Conservation (phyloP, 495 filamentous ascomycete genomes). For the Pyrenopolyporus hunteri region DNA sequence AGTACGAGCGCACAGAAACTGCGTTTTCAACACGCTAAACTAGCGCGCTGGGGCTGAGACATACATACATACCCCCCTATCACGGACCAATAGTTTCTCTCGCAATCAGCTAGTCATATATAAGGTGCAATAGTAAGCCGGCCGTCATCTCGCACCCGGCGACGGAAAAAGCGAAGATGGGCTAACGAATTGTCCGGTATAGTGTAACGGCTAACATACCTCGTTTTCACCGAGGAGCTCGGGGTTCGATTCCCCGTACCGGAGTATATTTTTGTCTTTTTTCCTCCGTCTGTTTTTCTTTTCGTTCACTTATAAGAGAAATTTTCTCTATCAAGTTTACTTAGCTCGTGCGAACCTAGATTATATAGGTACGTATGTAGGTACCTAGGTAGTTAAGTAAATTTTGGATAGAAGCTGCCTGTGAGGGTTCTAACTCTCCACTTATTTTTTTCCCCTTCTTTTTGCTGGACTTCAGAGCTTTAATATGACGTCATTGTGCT, state of each 20-base stretch:
- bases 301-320: background rate
- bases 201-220: constrained; percentile 58
- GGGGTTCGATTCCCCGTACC: constrained; percentile 60
- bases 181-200: constrained; percentile 44
- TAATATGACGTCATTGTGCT: too few relatives aligned
- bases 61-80: too few relatives aligned
- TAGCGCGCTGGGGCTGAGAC: background rate
- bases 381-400: too few relatives aligned
- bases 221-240: constrained; percentile 59
- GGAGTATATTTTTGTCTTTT: constrained; percentile 37
- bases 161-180: too few relatives aligned
- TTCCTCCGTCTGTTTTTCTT: constrained; percentile 1
- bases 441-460: too few relatives aligned
- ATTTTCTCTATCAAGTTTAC: background rate
- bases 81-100: background rate
- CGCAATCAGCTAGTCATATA: background rate
- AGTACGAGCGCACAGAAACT: too few relatives aligned
- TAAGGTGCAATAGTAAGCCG: background rate
- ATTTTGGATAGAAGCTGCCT: too few relatives aligned
- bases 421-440: too few relatives aligned
- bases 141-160: too few relatives aligned
- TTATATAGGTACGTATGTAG: too few relatives aligned
- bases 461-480: too few relatives aligned
- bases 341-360: too few relatives aligned
- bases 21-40: constrained; percentile 3